Evolutionary conservation across 1,284 basidiomycete genomes (phyloP).

Genomic region (Microbotryum saponariae): DNA sequence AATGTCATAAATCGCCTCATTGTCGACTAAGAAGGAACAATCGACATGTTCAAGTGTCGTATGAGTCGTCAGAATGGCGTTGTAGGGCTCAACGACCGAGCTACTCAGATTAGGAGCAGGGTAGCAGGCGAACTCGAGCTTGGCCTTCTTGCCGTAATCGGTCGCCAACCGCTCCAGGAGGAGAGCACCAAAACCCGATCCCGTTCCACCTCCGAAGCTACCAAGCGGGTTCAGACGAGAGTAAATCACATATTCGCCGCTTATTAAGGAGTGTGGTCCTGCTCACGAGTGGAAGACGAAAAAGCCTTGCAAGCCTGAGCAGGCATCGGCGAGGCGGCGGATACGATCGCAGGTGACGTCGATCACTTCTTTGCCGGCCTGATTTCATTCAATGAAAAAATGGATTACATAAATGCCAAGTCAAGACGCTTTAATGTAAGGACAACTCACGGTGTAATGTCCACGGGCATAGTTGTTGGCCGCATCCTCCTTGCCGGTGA

Average conservation of each 20-base stretch:
- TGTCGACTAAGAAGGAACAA: slow-evolving; percentile 99
- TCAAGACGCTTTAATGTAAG: slow-evolving; percentile 5
- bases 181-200: slow-evolving; percentile 97
- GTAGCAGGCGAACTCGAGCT: slow-evolving; percentile 98
- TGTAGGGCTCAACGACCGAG: slow-evolving; percentile 98
- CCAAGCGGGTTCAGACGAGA: neutral
- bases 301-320: slow-evolving; percentile 92
- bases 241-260: neutral
- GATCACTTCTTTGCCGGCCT: slow-evolving; percentile 47
- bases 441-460: slow-evolving; percentile 79
- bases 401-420: too few relatives aligned
- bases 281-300: slow-evolving; percentile 91
- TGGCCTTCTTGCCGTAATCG: slow-evolving; percentile 99
- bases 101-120: slow-evolving; percentile 51
- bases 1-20: slow-evolving; percentile 87
- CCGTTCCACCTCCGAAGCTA: slow-evolving; percentile 79
- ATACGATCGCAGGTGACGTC: slow-evolving; percentile 88
- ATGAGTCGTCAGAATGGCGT: slow-evolving; percentile 97
- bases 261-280: neutral
- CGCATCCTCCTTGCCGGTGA: slow-evolving; percentile 98
- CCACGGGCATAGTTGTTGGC: slow-evolving; percentile 98
- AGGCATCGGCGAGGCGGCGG: slow-evolving; percentile 88
- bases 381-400: slow-evolving; percentile 4
- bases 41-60: slow-evolving; percentile 98
- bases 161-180: slow-evolving; percentile 90